Evolutionary conservation across 1,139 yeast genomes (phyloP), one percentile per base, ranked within the genome.

Genomic region (Zygotorulaspora mrakii): DNA sequence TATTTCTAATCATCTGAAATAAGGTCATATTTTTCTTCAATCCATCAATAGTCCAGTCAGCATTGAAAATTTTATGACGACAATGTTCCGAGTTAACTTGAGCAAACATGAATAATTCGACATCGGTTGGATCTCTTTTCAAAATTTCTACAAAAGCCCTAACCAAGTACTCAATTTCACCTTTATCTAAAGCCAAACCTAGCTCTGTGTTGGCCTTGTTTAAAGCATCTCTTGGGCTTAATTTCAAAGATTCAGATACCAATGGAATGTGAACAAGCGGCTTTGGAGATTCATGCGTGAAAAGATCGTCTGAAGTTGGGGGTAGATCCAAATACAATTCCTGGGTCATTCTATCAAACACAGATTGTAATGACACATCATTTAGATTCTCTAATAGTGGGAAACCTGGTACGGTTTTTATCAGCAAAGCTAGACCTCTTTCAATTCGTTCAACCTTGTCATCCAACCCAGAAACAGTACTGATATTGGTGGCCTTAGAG

Each of bases 61-160:
- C 98, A 59, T 94, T 94, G 74, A 94, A 94, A 52, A 94, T 91
- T 69, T 94, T 94, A 71, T 94, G 99, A 66, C 99, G 86, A 72
- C 99, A 94, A 69, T 94, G 99, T 69, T 94, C 99, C 14, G 97
- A 88, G 69, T 94, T 94, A 54, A 94, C 98, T 68, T 94, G 99
- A 34, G 98, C 98, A 71, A 94, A 94, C 97, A 94, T 94, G 68
- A 94, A 94, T 52, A 94, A 73, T 66, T 94, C 99, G 17, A 89
- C 97, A 64, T 94, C 98, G 20, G 98, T 91, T 39, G 98, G 98
- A 62, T 89, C 87, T 65, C 98, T 79, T 36, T 86, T 82, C 50
- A 91, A 75, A 28, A 72, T 73, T 27, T 77, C 69, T 41, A 72
- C 76, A 68, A 91, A 94, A 1, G 96, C 94, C 39, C 79, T 73